These are phyloP conservation scores for Hyphodiscus hymeniophilus DNA, from an alignment of 495 filamentous ascomycete genomes.

Conservation along the genomic window DNA sequence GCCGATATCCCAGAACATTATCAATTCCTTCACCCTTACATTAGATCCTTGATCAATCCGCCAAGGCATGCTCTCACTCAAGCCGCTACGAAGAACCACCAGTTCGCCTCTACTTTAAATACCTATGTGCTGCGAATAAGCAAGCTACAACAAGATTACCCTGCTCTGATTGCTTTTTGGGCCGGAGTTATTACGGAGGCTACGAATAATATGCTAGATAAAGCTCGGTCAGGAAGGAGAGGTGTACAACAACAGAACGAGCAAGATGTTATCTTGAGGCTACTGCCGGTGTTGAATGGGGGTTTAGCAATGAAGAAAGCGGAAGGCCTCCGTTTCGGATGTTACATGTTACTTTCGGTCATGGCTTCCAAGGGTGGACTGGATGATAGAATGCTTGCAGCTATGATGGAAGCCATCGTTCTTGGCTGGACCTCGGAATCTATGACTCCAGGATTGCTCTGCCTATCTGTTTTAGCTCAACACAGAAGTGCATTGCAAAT, in stretches of 20 bases:
- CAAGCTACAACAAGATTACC: conserved; percentile 58
- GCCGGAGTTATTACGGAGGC: conserved; percentile 75
- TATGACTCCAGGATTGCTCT: conserved; percentile 63
- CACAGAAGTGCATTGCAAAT: conserved; percentile 59
- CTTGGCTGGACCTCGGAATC: conserved; percentile 66
- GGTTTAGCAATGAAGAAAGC: conserved; percentile 63
- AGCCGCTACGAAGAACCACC: conserved; percentile 61
- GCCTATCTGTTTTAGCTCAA: conserved; percentile 71
- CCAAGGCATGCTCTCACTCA: conserved; percentile 75
- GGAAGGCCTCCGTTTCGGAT: conserved; percentile 70
- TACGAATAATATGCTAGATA: conserved; percentile 69
- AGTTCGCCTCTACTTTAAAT: conserved; percentile 65
- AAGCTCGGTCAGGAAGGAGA: conserved; percentile 58
- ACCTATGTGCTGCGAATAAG: conserved; percentile 64
- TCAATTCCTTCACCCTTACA: conserved; percentile 77
- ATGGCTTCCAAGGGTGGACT: conserved; percentile 73
- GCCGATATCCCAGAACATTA: conserved; percentile 62
- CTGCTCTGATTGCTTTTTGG: conserved; percentile 79
- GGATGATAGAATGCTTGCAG: conserved; percentile 62
- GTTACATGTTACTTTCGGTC: conserved; percentile 83
- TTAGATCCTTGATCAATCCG: conserved; percentile 60
- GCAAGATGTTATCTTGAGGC: conserved; percentile 64
- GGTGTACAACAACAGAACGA: conserved; percentile 62
- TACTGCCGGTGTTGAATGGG: conserved; percentile 69
- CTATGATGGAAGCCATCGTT: conserved; percentile 80